These are phyloP conservation scores for Phytophthora agathidicida DNA, from an alignment of 352 stramenopile species.

Conservation along the genomic window DNA sequence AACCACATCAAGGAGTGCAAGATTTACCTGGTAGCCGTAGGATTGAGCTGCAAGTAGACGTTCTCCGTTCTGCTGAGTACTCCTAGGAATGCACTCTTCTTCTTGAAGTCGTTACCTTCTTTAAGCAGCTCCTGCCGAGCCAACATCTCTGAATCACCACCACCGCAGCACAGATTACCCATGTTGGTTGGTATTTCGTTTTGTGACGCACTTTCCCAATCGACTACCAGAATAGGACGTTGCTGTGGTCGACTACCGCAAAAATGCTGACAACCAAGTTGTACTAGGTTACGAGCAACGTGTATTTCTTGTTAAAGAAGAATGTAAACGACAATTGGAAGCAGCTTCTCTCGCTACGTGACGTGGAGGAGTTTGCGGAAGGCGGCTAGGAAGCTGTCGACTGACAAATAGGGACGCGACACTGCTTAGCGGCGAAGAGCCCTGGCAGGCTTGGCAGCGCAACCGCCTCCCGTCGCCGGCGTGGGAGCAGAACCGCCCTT, in stretches of 20 bases:
- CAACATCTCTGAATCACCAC: constrained; percentile 60
- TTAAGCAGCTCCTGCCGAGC: constrained; percentile 67
- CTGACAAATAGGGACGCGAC: background rate
- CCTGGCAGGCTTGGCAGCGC: constrained; percentile 14
- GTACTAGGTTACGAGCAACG: constrained; percentile 9
- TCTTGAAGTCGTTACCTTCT: constrained; percentile 74
- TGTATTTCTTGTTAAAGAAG: constrained; percentile 20
- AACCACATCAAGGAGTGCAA: too few species aligned
- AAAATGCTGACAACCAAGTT: constrained; percentile 1
- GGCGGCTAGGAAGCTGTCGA: constrained; percentile 3
- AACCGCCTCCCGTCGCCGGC: constrained; percentile 21
- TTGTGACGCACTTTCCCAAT: constrained; percentile 6
- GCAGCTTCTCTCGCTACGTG: constrained; percentile 13
- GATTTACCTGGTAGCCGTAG: constrained; percentile 50
- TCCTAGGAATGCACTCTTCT: constrained; percentile 69
- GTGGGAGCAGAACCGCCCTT: constrained; percentile 23
- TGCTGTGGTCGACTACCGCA: too few species aligned
- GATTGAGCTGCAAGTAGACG: constrained; percentile 69
- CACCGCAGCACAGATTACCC: constrained; percentile 74
- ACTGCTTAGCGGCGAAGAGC: constrained; percentile 20
- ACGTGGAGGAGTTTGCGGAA: background rate
- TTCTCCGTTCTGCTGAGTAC: constrained; percentile 62
- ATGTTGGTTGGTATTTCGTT: constrained; percentile 45
- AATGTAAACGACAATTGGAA: constrained; percentile 9
- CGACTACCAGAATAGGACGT: constrained; percentile 23